Evolutionary conservation across 2,329 filamentous ascomycete species (phyloP).

Genomic region (Diaporthe eres): DNA sequence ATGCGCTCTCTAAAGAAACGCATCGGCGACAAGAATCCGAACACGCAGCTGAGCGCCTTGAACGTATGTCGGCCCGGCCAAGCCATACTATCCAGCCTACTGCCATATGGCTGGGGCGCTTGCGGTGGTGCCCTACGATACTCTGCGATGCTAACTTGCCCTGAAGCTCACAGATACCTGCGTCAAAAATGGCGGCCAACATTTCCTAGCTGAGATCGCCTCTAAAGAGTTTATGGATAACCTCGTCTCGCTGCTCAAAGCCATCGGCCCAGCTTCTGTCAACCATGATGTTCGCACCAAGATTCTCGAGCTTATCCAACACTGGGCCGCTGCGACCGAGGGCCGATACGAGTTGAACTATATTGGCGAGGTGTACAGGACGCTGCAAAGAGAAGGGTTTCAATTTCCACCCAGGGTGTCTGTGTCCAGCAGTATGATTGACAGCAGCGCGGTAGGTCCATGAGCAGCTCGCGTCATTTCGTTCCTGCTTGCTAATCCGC

Average conservation of each 20-base stretch:
- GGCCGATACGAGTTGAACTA: slow-evolving; percentile 87
- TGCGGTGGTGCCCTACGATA: background rate
- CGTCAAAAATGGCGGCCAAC: slow-evolving; percentile 96
- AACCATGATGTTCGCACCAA: slow-evolving; percentile 90
- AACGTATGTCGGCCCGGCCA: slow-evolving; percentile 71
- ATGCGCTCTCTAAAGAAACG: slow-evolving; percentile 96
- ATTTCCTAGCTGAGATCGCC: slow-evolving; percentile 95
- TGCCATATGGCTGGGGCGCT: background rate
- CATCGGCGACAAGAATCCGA: slow-evolving; percentile 98
- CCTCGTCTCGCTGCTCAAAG: slow-evolving; percentile 88
- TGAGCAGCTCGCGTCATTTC: background rate
- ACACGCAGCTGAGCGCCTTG: slow-evolving; percentile 93
- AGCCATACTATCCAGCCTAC: background rate
- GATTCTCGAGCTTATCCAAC: slow-evolving; percentile 93
- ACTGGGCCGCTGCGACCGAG: slow-evolving; percentile 92
- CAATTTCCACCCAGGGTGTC: slow-evolving; percentile 89
- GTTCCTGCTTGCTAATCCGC: slow-evolving; percentile 23
- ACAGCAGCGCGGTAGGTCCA: slow-evolving; percentile 84
- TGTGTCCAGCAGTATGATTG: slow-evolving; percentile 96
- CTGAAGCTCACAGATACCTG: slow-evolving; percentile 92
- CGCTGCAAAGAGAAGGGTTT: slow-evolving; percentile 86
- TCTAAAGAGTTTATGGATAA: slow-evolving; percentile 99
- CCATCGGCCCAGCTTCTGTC: slow-evolving; percentile 79
- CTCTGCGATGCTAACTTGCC: slow-evolving; percentile 5
- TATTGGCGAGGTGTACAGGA: slow-evolving; percentile 88